Evolutionary conservation across 345 rosid species (phyloP).

Genomic region (Syzygium grande): DNA sequence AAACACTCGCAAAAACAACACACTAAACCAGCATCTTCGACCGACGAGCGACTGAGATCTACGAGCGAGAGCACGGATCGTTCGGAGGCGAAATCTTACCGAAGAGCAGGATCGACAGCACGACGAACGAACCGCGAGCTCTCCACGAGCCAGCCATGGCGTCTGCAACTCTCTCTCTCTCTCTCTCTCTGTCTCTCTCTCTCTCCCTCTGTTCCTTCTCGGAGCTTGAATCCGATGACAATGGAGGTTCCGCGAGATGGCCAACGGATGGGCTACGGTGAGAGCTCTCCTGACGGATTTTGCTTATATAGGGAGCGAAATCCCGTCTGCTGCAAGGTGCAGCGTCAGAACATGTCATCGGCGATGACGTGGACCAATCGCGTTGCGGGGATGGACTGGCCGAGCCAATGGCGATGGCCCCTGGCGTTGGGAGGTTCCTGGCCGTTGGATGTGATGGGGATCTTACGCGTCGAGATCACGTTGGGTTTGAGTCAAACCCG

Average conservation of each 20-base stretch:
- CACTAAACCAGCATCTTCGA: not conserved
- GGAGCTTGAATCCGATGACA: not conserved
- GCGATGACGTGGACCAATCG: slow-evolving; percentile 60
- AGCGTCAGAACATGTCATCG: slow-evolving; percentile 29
- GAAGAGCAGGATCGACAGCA: slow-evolving; percentile 36
- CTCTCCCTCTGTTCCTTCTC: not conserved
- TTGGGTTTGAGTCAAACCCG: not conserved
- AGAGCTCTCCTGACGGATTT: not conserved
- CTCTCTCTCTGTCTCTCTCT: not conserved
- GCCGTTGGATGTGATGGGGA: slow-evolving; percentile 13
- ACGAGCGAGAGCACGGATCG: not conserved
- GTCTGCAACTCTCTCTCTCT: not conserved
- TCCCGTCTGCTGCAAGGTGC: not conserved
- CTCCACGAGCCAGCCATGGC: slow-evolving; percentile 51
- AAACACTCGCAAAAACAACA: not conserved
- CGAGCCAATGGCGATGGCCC: slow-evolving; percentile 32
- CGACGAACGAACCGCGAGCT: slow-evolving; percentile 42
- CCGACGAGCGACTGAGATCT: not conserved
- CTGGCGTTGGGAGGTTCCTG: slow-evolving; percentile 34
- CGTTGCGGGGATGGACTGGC: not conserved
- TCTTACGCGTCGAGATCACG: not conserved
- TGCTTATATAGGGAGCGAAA: not conserved
- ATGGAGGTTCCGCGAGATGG: not conserved
- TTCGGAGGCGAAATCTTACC: slow-evolving; percentile 22
- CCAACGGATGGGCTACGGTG: not conserved